Base-by-base conservation (phyloP, 495 filamentous ascomycete genomes). In the Penicillium alfredii region DNA sequence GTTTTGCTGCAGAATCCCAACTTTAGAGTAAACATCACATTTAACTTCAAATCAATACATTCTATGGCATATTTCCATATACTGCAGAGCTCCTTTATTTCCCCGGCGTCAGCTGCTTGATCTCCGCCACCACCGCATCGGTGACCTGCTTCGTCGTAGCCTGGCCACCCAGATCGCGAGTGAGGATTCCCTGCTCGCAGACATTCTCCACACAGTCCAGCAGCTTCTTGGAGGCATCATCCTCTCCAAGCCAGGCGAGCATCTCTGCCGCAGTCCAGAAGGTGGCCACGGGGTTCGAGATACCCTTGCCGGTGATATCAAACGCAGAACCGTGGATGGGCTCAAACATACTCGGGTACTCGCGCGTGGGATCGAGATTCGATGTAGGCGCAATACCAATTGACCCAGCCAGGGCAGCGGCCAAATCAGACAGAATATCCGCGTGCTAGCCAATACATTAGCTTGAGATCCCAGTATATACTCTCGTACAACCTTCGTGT, bases 211-310 rank as follows among this genome's bases (percentile, higher is more conserved):
- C 71, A 25, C 63, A 64, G 22, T 67, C 55, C 63, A 84, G 66
- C 41, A 85, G 58, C 42, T 61, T 53, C 49, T 71, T 64, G 1
- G 73, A 69, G 4, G 76, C 78, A 6, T 63, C 60, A 33, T 69
- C 62, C 47, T 78, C 64, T 2, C 78, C 78, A 19, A 85, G 43
- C 80, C 78, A 84, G 5, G 60, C 61, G 24, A 84, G 62, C 81
- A 84, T 85, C 54, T 83, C 79, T 1, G 74, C 73, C 4, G 71
- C 77, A 3, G 74, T 78, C 80, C 80, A 83, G 55, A 85, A 79
- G 0, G 80, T 80, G 6, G 71, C 81, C 0, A 86, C 71, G 0
- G 82, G 81, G 53, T 88, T 86, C 8, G 82, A 82, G 23, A 84
- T 64, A 0, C 80, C 81, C 55, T 78, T 79, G 0, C 82, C 81